phyloP scores from a whole-genome alignment of 176 grass and related monocot genomes.

The Avena eriantha region DNA sequence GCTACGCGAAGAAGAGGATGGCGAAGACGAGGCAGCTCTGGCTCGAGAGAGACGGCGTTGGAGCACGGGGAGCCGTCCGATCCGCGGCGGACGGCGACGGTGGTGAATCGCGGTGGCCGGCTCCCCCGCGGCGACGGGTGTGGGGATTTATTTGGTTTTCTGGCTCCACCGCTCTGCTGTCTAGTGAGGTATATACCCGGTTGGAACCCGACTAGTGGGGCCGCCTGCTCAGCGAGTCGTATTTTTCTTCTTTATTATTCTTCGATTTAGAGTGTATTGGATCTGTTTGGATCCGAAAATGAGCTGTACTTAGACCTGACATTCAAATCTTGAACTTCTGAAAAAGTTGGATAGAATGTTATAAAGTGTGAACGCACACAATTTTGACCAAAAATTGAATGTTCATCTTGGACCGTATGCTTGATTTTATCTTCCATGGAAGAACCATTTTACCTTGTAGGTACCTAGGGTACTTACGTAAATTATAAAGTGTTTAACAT shows the following conservation, averaged over 20 bases:
- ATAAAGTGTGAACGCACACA: background rate
- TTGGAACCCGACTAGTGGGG: background rate
- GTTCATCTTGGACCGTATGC: background rate
- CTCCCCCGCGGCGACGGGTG: slow-evolving; percentile 1
- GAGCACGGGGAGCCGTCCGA: background rate
- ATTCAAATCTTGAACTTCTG: background rate
- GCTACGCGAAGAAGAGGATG: background rate
- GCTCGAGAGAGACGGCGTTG: background rate
- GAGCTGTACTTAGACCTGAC: background rate
- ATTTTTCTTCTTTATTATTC: background rate
- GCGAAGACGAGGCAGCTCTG: background rate
- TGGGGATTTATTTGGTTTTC: slow-evolving; percentile 21
- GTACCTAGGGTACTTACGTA: too few species aligned
- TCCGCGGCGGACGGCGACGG: slow-evolving; percentile 14
- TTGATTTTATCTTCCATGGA: too few species aligned
- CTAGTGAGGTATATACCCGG: background rate
- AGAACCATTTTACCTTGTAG: too few species aligned
- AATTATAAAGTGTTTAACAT: too few species aligned
- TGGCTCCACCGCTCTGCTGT: background rate
- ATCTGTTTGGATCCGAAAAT: background rate
- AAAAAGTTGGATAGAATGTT: background rate
- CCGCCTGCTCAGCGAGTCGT: background rate
- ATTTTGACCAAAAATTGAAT: background rate
- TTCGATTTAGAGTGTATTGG: too few species aligned
- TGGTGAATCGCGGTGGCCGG: slow-evolving; percentile 40